These are phyloP conservation scores for Starmerella floris DNA, from an alignment of 805 yeast species.

Conservation along the genomic window DNA sequence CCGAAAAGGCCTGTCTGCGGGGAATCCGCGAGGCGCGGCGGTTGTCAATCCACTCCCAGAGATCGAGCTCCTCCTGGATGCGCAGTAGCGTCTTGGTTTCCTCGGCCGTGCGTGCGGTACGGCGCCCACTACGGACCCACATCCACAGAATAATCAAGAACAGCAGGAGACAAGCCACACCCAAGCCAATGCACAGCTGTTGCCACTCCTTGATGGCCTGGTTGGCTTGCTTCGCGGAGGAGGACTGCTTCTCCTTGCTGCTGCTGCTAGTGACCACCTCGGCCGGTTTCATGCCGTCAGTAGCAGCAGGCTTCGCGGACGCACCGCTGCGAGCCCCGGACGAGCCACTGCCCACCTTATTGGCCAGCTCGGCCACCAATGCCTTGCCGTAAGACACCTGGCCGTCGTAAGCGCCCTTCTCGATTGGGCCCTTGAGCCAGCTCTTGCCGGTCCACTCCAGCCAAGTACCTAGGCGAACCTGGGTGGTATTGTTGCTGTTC, in stretches of 20 bases:
- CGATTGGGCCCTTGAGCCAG: constrained; percentile 85
- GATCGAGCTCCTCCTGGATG: constrained; percentile 40
- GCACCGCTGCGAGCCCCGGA: background rate
- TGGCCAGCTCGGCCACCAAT: constrained; percentile 31
- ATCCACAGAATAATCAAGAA: constrained; percentile 8
- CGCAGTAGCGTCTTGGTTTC: constrained; percentile 21
- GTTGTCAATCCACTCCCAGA: constrained; percentile 64
- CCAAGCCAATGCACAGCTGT: constrained; percentile 10
- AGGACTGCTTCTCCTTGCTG: constrained; percentile 8
- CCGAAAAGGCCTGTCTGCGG: constrained; percentile 17
- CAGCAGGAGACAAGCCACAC: constrained; percentile 10
- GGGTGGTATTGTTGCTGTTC: constrained; percentile 51
- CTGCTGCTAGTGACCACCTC: background rate
- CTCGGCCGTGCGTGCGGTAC: constrained; percentile 1
- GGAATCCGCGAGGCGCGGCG: constrained; percentile 24
- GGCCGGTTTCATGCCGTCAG: constrained; percentile 8
- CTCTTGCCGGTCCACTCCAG: constrained; percentile 83
- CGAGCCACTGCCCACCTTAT: constrained; percentile 5
- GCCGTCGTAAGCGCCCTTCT: constrained; percentile 70
- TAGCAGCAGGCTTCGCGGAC: too few species aligned
- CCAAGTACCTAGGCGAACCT: constrained; percentile 49
- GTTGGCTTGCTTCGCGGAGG: constrained; percentile 14
- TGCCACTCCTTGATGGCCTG: constrained; percentile 18
- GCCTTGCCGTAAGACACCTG: constrained; percentile 51
- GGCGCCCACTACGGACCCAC: constrained; percentile 1